A percentile compares a stretch with the other conserved stretches of the same genome.
Conservation (phyloP, 495 filamentous ascomycete genomes). For the Hypoxylon trugodes region DNA sequence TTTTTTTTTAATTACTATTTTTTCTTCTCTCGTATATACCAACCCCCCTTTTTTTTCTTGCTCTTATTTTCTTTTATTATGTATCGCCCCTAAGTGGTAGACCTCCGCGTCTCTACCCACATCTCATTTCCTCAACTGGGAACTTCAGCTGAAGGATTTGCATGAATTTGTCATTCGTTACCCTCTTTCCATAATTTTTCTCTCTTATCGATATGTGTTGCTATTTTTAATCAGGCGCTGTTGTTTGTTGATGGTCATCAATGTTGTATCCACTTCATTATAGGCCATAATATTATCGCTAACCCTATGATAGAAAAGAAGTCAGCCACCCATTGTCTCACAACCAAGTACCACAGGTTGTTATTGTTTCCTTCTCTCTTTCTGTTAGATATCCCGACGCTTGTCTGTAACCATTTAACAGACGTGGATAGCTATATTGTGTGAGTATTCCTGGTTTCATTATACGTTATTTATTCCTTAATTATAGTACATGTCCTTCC, state of each 20-base stretch:
- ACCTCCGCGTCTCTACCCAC: conserved; percentile 2
- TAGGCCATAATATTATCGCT: conserved; percentile 14
- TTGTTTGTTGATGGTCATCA: conserved; percentile 33
- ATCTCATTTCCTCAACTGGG: conserved; percentile 13
- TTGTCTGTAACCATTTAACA: background rate
- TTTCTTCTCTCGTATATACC: background rate
- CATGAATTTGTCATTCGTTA: conserved; percentile 28
- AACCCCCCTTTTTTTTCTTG: no score
- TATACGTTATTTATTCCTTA: conserved; percentile 6
- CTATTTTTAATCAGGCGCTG: conserved; percentile 36
- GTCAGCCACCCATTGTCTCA: conserved; percentile 13
- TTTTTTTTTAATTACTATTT: background rate
- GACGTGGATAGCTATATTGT: background rate
- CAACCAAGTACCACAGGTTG: conserved; percentile 4
- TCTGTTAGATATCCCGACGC: background rate
- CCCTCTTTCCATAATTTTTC: background rate
- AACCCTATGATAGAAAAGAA: conserved; percentile 30
- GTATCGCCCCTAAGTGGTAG: background rate
- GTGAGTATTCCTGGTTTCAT: conserved; percentile 29
- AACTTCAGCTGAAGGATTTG: conserved; percentile 39
- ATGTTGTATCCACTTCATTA: conserved; percentile 32
- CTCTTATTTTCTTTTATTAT: background rate
- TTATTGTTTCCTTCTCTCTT: conserved; percentile 3
- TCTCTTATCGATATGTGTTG: conserved; percentile 30
- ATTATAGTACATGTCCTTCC: no score